Evolutionary conservation across 2,329 filamentous ascomycete species (phyloP).

Genomic region (Scytalidium lignicola): DNA sequence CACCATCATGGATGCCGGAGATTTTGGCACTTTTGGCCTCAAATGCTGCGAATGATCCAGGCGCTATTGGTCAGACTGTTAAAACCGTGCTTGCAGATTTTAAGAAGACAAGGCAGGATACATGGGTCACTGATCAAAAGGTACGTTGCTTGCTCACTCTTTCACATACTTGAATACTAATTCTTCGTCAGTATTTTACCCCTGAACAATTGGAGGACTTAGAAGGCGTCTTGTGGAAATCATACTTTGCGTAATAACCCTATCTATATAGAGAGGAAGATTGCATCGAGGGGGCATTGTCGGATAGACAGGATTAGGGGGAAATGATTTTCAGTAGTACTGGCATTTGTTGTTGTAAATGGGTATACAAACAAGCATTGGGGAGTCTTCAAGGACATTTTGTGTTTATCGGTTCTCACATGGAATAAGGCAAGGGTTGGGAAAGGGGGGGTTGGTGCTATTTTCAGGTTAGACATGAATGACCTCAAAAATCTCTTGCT

Average conservation of each 20-base stretch:
- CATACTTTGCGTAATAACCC: conserved; percentile 67
- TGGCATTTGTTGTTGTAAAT: not conserved
- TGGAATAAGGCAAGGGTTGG: too few relatives aligned
- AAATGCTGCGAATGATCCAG: conserved; percentile 80
- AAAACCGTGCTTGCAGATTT: conserved; percentile 94
- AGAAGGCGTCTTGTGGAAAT: conserved; percentile 98
- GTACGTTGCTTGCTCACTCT: conserved; percentile 44
- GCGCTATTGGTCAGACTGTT: conserved; percentile 91
- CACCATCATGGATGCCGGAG: conserved; percentile 89
- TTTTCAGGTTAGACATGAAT: too few relatives aligned
- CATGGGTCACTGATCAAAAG: conserved; percentile 97
- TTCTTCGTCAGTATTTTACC: conserved; percentile 65
- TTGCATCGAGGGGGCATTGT: not conserved
- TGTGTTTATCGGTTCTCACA: too few relatives aligned
- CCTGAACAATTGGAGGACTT: conserved; percentile 90
- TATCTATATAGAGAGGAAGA: not conserved
- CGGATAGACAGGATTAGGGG: too few relatives aligned
- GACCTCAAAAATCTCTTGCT: too few relatives aligned
- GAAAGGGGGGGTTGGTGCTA: too few relatives aligned
- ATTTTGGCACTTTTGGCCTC: conserved; percentile 80
- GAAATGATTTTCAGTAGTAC: too few relatives aligned
- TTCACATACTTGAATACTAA: conserved; percentile 18
- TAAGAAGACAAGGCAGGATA: conserved; percentile 99
- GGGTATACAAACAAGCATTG: not conserved
- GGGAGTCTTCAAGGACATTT: too few relatives aligned